phyloP scores from a whole-genome alignment of 176 grass and related monocot genomes.

The Carex kokanica region DNA sequence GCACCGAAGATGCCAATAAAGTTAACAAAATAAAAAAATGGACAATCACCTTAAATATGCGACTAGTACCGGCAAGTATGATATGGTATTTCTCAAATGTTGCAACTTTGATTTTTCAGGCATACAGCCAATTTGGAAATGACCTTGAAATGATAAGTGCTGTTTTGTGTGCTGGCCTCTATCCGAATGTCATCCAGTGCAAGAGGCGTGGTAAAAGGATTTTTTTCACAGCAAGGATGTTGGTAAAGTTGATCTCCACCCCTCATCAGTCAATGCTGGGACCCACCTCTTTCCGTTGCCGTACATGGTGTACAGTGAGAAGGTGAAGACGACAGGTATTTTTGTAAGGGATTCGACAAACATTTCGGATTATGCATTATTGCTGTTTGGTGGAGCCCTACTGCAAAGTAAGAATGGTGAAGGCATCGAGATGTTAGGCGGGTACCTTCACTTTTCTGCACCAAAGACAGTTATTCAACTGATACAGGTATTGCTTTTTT shows the following conservation, averaged over 20 bases:
- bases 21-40: background rate
- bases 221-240: slow-evolving; percentile 88
- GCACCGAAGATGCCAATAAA: background rate
- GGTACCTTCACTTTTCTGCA: slow-evolving; percentile 91
- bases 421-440: slow-evolving; percentile 84
- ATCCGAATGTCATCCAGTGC: slow-evolving; percentile 89
- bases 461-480: slow-evolving; percentile 65
- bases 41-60: background rate
- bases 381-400: slow-evolving; percentile 80
- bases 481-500: slow-evolving; percentile 56
- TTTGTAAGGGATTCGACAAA: slow-evolving; percentile 93
- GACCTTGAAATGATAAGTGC: slow-evolving; percentile 92
- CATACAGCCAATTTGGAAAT: slow-evolving; percentile 64
- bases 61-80: background rate
- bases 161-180: slow-evolving; percentile 86
- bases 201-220: slow-evolving; percentile 83
- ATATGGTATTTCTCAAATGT: background rate
- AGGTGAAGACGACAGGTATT: slow-evolving; percentile 82
- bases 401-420: slow-evolving; percentile 62
- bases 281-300: slow-evolving; percentile 71
- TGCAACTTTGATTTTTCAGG: slow-evolving; percentile 44
- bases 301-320: slow-evolving; percentile 94
- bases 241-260: slow-evolving; percentile 91
- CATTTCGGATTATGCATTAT: slow-evolving; percentile 88
- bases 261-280: slow-evolving; percentile 81